Evolutionary conservation across 129 eudicot genomes (phyloP).

Genomic region (Tanacetum coccineum): DNA sequence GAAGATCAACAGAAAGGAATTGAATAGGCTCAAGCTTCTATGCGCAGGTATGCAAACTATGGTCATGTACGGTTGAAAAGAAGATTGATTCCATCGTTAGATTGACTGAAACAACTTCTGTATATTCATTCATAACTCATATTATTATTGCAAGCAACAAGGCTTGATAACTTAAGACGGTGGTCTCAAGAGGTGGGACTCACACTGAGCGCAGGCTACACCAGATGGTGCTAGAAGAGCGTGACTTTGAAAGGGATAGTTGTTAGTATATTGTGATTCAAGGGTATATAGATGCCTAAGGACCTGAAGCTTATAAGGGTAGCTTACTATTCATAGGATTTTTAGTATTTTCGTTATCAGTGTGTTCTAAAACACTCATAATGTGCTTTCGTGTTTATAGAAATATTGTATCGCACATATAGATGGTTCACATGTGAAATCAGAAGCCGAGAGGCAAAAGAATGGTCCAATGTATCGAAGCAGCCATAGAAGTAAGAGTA

Average conservation of each 20-base stretch:
- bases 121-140: no score
- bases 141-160: no score
- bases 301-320: conserved; percentile 7
- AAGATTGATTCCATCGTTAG: no score
- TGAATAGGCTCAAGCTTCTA: no score
- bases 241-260: background rate
- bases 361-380: background rate
- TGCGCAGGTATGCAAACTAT: no score
- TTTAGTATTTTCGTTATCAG: background rate
- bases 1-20: no score
- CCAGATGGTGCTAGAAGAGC: background rate
- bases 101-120: no score
- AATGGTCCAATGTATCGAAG: conserved; percentile 3
- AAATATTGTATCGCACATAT: conserved; percentile 1
- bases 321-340: background rate
- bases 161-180: background rate
- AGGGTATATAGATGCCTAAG: background rate
- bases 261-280: background rate
- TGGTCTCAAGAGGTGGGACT: background rate
- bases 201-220: background rate
- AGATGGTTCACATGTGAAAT: conserved; percentile 7
- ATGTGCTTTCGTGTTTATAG: background rate
- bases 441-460: conserved; percentile 6
- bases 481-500: conserved; percentile 5
- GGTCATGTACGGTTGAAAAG: no score